phyloP scores from a whole-genome alignment of 1,139 yeast species.

The Candida dubliniensis region DNA sequence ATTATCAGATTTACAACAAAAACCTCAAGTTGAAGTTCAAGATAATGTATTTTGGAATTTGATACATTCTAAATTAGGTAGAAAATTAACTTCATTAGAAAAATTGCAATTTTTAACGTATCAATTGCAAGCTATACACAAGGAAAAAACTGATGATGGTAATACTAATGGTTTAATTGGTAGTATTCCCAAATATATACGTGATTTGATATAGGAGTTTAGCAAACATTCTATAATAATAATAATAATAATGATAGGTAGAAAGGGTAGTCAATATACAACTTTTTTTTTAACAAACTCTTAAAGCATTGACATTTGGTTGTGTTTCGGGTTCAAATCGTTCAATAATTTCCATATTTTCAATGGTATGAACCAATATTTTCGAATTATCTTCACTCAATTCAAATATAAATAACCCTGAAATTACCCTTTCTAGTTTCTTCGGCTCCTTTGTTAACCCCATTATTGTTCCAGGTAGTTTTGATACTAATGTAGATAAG shows the following conservation, averaged over 20 bases:
- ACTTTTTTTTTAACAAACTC: conserved; percentile 26
- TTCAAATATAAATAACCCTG: conserved; percentile 79
- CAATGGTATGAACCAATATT: conserved; percentile 73
- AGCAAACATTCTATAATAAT: not conserved
- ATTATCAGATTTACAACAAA: conserved; percentile 15
- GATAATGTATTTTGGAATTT: conserved; percentile 26
- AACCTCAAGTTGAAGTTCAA: conserved; percentile 1
- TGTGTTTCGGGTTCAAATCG: conserved; percentile 28
- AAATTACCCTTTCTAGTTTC: conserved; percentile 49
- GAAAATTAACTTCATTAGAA: conserved; percentile 21
- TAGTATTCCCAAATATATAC: conserved; percentile 13
- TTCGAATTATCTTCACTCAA: conserved; percentile 56
- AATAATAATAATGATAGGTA: too few relatives aligned
- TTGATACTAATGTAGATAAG: conserved; percentile 23
- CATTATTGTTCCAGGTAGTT: conserved; percentile 13
- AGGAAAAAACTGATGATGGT: conserved; percentile 12
- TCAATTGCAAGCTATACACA: conserved; percentile 19
- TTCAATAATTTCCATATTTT: conserved; percentile 69
- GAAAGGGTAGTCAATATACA: not conserved
- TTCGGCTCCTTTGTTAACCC: conserved; percentile 33
- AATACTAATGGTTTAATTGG: conserved; percentile 10
- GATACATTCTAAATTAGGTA: conserved; percentile 21
- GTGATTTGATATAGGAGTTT: conserved; percentile 6
- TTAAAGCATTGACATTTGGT: conserved; percentile 25
- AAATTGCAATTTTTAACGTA: conserved; percentile 25